Conservation (phyloP, 805 yeast species). For the Blastobotrys americana region DNA sequence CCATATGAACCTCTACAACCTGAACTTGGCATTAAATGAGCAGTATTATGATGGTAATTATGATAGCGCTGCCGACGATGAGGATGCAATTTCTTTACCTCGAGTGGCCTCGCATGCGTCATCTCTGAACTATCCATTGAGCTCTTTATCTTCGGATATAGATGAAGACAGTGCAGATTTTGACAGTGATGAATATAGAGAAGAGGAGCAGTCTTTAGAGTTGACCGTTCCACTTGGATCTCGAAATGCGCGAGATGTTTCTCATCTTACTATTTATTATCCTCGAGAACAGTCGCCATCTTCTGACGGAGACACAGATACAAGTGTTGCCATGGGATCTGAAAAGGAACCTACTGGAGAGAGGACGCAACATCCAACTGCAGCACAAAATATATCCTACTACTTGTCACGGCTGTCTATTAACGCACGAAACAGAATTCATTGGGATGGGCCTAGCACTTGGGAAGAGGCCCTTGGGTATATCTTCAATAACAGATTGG, state of each 20-base stretch:
- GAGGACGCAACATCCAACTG: not conserved
- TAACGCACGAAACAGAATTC: constrained; percentile 15
- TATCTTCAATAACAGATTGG: constrained; percentile 4
- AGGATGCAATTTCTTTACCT: constrained; percentile 20
- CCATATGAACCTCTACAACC: not conserved
- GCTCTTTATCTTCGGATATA: constrained; percentile 11
- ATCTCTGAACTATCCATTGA: not conserved
- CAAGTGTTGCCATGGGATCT: too few species aligned
- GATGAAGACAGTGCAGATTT: constrained; percentile 7
- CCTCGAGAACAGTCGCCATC: not conserved
- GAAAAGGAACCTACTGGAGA: not conserved
- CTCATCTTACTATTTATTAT: not conserved
- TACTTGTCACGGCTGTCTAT: constrained; percentile 14
- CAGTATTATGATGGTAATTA: constrained; percentile 23
- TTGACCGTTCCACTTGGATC: not conserved
- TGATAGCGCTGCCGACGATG: constrained; percentile 18
- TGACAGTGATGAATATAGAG: constrained; percentile 3
- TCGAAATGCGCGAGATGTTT: not conserved
- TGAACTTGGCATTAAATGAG: too few species aligned
- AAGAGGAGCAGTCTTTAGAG: constrained; percentile 7
- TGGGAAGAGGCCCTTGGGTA: constrained; percentile 20
- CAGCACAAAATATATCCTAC: constrained; percentile 17
- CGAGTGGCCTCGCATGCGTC: constrained; percentile 17
- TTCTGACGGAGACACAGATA: too few species aligned
- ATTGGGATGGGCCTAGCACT: constrained; percentile 14